A percentile compares a stretch with the other conserved stretches of the same genome.
These are phyloP conservation scores for Neonectria coccinea DNA, from an alignment of 2,329 filamentous ascomycete genomes.

Conservation along the genomic window DNA sequence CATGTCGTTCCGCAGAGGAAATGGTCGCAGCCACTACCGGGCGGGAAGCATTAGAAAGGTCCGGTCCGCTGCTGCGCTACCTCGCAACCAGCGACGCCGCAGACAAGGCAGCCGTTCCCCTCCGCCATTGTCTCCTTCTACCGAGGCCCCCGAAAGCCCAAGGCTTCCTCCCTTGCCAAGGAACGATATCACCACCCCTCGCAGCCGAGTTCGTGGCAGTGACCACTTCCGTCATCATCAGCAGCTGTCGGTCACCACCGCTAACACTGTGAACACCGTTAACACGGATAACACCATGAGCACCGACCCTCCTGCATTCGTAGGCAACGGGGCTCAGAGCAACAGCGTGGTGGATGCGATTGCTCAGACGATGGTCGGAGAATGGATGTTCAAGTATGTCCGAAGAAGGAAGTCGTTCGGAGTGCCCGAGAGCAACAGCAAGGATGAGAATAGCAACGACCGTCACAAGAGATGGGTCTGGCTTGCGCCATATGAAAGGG, in stretches of 20 bases:
- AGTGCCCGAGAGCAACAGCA: conserved; percentile 73
- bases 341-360: conserved; percentile 94
- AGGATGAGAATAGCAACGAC: conserved; percentile 78
- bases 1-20: conserved; percentile 67
- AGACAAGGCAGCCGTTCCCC: conserved; percentile 70
- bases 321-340: conserved; percentile 70
- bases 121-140: conserved; percentile 74
- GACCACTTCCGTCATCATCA: conserved; percentile 63
- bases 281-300: conserved; percentile 63
- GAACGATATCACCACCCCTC: conserved; percentile 77
- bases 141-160: conserved; percentile 76
- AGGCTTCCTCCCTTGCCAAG: conserved; percentile 77
- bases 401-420: conserved; percentile 91
- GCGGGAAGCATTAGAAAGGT: conserved; percentile 81
- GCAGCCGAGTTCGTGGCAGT: conserved; percentile 56
- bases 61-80: conserved; percentile 82
- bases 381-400: conserved; percentile 96
- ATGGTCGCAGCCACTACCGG: conserved; percentile 62
- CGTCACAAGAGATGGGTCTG: conserved; percentile 98
- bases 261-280: conserved; percentile 54
- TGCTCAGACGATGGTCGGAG: conserved; percentile 97
- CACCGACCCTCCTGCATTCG: conserved; percentile 57
- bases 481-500: conserved; percentile 95
- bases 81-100: conserved; percentile 63
- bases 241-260: conserved; percentile 71